Evolutionary conservation across 2,329 filamentous ascomycete genomes (phyloP), one percentile per base, ranked within the genome.

Genomic region (Ophiocordyceps australis): DNA sequence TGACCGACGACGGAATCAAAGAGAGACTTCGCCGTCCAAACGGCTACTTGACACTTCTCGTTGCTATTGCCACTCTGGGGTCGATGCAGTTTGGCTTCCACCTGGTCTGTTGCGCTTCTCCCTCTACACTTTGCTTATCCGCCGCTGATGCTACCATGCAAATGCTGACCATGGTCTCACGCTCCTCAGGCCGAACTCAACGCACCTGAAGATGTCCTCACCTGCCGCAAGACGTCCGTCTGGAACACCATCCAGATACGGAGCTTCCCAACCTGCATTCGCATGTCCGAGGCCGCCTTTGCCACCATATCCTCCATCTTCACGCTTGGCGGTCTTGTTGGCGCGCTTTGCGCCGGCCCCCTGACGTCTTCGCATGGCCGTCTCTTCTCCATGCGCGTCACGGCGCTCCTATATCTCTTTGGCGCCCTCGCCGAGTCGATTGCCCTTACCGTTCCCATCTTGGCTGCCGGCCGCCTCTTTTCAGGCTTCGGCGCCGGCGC

Each of bases 41-140:
- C 19, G 59, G 69, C 5, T 92, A 82, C 50, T 69, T 95, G 39
- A 45, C 89, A 41, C 68, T 81, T 42, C 55, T 89, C 24, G 65
- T 95, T 28, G 54, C 72, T 32, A 61, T 85, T 31, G 70, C 79
- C 22, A 91, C 83, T 0, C 54, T 94, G 12, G 89, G 86, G 1
- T 82, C 89, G 2, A 65, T 95, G 23, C 82, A 94, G 42, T 98
- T 94, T 46, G 89, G 89, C 34, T 94, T 81, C 52, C 86, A 95
- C 51, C 53, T 95, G 46, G 83, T 89, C 64, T 43, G 55, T 42
- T 17, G 1, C n/a, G 14, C 9, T 14, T 5, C 6, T 5, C n/a
- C 16, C n/a, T n/a, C 4, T 9, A 16, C 5, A 20, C n/a, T 15
- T 9, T 3, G n/a, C 17, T 21, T n/a, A 24, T 12, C 7, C 17